Evolutionary conservation across 345 rosid species (phyloP), one percentile per base, ranked within the genome.

Genomic region (Sapria himalayana): DNA sequence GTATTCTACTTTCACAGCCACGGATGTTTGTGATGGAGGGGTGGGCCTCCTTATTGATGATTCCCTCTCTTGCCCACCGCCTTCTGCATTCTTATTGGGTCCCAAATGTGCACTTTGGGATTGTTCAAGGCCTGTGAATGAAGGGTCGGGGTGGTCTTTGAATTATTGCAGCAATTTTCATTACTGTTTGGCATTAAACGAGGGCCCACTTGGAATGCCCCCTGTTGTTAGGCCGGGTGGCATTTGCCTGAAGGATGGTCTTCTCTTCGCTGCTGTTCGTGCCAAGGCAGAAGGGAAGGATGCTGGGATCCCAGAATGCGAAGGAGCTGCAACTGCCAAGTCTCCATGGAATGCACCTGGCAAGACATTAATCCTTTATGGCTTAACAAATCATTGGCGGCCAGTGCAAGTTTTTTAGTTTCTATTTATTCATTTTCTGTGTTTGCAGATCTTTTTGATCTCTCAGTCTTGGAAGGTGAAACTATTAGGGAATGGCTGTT

Each of bases 271-370:
- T 53, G 86, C 98, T 32, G 84, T 89, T 27, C 44, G 72, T 35
- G 76, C 98, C 15, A 89, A 73, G 54, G 86, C 77, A 16, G 63
- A 70, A 60, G 92, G 84, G 40, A 76, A 76, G 67, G 84, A 69
- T 56, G 98, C 77, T 1, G 95, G 98, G 42, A 72, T 89, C 36
- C 99, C 99, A 0, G 99, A 79, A 60, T 91, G 99, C n/a, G 92
- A 80, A 61, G 99, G 99, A 62, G 99, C 95, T 64, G 99, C 93
- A 16, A 84, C 95, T 51, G 74, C 99, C 0, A 91, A 80, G 57
- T 91, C 95, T 44, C 99, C 99, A 25, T 91, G 93, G 99, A 91
- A 91, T 61, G 99, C 99, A 29, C 89, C 99, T 15, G 95, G 95
- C 84, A 54, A 51, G 70, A 25, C 24, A 23, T 21, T 39, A 39